A percentile compares a stretch with the other conserved stretches of the same genome.
phyloP scores from a whole-genome alignment of 768 basidiomycete genomes.

The Suillus tomentosus region DNA sequence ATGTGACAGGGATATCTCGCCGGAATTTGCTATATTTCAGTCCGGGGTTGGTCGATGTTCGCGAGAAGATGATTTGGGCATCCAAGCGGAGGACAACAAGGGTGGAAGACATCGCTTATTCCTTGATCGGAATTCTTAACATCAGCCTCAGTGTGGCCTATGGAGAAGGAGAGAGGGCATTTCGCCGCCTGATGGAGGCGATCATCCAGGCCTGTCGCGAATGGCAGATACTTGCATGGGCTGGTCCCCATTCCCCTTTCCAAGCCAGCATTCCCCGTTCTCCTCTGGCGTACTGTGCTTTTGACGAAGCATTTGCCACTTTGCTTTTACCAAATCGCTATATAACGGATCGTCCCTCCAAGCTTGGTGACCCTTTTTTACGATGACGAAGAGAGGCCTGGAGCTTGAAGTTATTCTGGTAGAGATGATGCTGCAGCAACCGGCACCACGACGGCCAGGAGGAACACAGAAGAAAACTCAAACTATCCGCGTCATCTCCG shows the following conservation, averaged over 20 bases:
- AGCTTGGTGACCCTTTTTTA: constrained; percentile 24
- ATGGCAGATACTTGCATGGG: constrained; percentile 26
- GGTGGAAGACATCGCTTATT: constrained; percentile 29
- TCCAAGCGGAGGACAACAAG: constrained; percentile 27
- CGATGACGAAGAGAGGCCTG: constrained; percentile 25
- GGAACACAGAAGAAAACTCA: background rate
- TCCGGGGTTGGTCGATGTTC: constrained; percentile 22
- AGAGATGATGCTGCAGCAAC: constrained; percentile 23
- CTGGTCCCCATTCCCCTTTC: constrained; percentile 24
- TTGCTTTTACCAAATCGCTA: background rate
- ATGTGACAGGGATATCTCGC: constrained; percentile 17
- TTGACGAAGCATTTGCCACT: constrained; percentile 3
- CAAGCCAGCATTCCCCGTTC: constrained; percentile 23
- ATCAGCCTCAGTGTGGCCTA: constrained; percentile 27
- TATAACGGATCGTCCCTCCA: constrained; percentile 15
- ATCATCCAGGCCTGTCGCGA: constrained; percentile 23
- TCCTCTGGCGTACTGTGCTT: constrained; percentile 20
- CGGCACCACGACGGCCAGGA: constrained; percentile 13
- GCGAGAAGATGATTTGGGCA: constrained; percentile 29
- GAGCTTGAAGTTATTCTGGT: constrained; percentile 25
- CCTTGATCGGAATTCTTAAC: constrained; percentile 28
- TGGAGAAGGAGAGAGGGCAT: constrained; percentile 28
- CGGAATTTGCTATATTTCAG: constrained; percentile 22
- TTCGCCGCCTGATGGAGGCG: constrained; percentile 27
- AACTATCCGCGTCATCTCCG: constrained; percentile 18